Conservation (phyloP, 2,329 filamentous ascomycete genomes). For the Microthyrium microscopicum region DNA sequence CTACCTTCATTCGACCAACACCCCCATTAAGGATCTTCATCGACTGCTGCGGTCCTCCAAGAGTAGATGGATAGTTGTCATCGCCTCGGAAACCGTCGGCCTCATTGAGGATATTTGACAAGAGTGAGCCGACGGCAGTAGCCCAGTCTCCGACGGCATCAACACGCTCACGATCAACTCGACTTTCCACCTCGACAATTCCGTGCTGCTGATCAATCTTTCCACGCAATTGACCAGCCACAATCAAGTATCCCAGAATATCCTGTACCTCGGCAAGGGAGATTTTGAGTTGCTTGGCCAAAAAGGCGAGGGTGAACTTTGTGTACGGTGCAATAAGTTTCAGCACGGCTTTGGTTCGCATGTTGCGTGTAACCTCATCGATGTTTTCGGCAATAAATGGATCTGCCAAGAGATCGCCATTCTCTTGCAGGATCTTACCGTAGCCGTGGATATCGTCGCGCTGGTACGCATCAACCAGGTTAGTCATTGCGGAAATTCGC, state of each 20-base stretch:
- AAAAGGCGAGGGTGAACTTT: constrained; percentile 73
- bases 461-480: constrained; percentile 92
- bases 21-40: constrained; percentile 11
- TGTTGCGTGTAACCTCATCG: constrained; percentile 93
- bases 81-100: constrained; percentile 51
- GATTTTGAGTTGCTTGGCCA: constrained; percentile 77
- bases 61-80: constrained; percentile 14
- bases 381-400: constrained; percentile 98
- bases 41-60: constrained; percentile 13
- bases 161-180: constrained; percentile 57
- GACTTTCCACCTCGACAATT: constrained; percentile 62
- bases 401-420: constrained; percentile 78
- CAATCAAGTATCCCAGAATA: constrained; percentile 85
- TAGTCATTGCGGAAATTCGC: constrained; percentile 91
- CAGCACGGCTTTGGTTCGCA: constrained; percentile 88
- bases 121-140: constrained; percentile 51
- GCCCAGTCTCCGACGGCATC: constrained; percentile 59
- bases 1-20: constrained; percentile 16
- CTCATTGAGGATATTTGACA: constrained; percentile 57
- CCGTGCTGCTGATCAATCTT: constrained; percentile 81
- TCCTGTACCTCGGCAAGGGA: constrained; percentile 77
- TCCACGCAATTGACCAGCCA: constrained; percentile 73
- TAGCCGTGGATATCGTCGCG: constrained; percentile 86
- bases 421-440: constrained; percentile 70
- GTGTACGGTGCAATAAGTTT: constrained; percentile 93